phyloP scores from a whole-genome alignment of 2,329 filamentous ascomycete genomes.

The Didymella pinodella region DNA sequence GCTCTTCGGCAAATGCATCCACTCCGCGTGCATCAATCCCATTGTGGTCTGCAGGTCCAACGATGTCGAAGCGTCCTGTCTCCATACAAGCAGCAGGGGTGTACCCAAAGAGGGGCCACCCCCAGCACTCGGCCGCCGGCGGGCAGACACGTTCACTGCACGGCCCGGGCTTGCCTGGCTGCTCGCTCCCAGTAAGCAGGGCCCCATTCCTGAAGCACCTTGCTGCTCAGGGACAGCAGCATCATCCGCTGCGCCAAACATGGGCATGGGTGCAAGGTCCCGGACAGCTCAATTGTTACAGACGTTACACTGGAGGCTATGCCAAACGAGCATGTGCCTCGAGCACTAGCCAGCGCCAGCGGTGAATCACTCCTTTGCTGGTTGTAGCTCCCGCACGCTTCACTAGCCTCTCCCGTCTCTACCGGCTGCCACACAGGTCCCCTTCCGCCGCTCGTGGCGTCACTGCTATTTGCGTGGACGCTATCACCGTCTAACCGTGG shows the following conservation, averaged over 20 bases:
- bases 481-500: constrained; percentile 33
- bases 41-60: constrained; percentile 33
- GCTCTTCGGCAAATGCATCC: constrained; percentile 11
- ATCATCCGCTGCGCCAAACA: constrained; percentile 26
- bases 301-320: constrained; percentile 52
- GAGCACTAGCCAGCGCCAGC: constrained; percentile 40
- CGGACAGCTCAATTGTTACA: constrained; percentile 39
- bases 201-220: constrained; percentile 22
- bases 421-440: constrained; percentile 44
- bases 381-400: constrained; percentile 51
- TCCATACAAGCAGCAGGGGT: constrained; percentile 33
- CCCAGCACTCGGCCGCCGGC: constrained; percentile 27
- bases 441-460: constrained; percentile 44
- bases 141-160: constrained; percentile 25
- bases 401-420: constrained; percentile 47
- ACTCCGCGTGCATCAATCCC: constrained; percentile 11
- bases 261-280: constrained; percentile 29
- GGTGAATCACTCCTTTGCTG: constrained; percentile 41
- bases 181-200: constrained; percentile 24
- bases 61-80: constrained; percentile 35
- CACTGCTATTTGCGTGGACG: constrained; percentile 49
- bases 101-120: constrained; percentile 23
- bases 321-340: constrained; percentile 50
- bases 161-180: constrained; percentile 34
- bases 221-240: constrained; percentile 25